Evolutionary conservation across 2,329 filamentous ascomycete species (phyloP).

Genomic region (Epichloe uncinata): DNA sequence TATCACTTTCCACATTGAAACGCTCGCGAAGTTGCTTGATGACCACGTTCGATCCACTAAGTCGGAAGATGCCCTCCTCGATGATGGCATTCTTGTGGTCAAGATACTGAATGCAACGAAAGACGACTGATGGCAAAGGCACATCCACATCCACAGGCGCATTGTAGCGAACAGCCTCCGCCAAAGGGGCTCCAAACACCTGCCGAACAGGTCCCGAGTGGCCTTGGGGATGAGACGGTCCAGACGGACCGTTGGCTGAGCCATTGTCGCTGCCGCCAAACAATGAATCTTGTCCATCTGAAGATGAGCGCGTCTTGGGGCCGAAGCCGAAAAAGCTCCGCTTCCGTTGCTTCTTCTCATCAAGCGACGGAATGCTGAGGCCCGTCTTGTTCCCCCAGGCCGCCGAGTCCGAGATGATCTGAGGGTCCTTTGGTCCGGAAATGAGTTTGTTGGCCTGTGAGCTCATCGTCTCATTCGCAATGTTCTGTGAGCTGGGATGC

Average conservation of each 20-base stretch:
- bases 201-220: conserved; percentile 46
- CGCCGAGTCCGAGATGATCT: conserved; percentile 70
- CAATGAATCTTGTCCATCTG: conserved; percentile 43
- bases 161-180: conserved; percentile 75
- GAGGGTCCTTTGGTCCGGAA: conserved; percentile 72
- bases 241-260: conserved; percentile 24
- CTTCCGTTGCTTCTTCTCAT: conserved; percentile 76
- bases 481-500: conserved; percentile 20
- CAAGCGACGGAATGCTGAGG: conserved; percentile 34
- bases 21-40: conserved; percentile 84
- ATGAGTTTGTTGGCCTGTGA: conserved; percentile 42
- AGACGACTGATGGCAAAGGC: conserved; percentile 81
- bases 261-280: conserved; percentile 36
- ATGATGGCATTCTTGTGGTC: conserved; percentile 65
- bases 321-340: conserved; percentile 61
- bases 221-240: conserved; percentile 21
- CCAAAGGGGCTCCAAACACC: conserved; percentile 74
- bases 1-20: conserved; percentile 85
- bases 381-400: conserved; percentile 67
- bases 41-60: conserved; percentile 92
- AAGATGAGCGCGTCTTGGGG: conserved; percentile 43
- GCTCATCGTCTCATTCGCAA: conserved; percentile 21
- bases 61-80: conserved; percentile 91
- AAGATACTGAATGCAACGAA: conserved; percentile 88
- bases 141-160: conserved; percentile 59